Percentiles rank a stretch among this genome's conserved stretches.
Conservation (phyloP, 805 yeast species). For the Yamadazyma sp. region DNA sequence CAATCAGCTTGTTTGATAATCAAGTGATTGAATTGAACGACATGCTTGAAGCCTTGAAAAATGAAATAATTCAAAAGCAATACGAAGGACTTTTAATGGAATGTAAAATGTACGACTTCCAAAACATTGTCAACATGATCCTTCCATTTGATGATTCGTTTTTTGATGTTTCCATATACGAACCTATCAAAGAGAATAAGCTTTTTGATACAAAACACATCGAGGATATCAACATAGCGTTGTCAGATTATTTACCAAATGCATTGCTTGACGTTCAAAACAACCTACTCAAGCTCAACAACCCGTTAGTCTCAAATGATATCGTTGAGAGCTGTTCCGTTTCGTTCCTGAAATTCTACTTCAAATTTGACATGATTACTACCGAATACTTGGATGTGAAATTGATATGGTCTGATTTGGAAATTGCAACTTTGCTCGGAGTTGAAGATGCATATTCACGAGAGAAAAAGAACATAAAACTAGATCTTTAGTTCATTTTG, state of each 20-base stretch:
- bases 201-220: constrained; percentile 49
- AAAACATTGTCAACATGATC: constrained; percentile 69
- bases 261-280: constrained; percentile 62
- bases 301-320: constrained; percentile 61
- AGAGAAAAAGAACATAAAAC: constrained; percentile 1
- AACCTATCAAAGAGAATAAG: constrained; percentile 63
- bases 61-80: constrained; percentile 45
- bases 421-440: constrained; percentile 71
- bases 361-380: constrained; percentile 37
- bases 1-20: constrained; percentile 39
- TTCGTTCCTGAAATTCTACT: constrained; percentile 49
- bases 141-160: constrained; percentile 59
- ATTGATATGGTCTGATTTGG: constrained; percentile 55
- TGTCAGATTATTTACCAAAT: constrained; percentile 55
- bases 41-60: constrained; percentile 33
- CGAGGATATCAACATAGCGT: constrained; percentile 39
- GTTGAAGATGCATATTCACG: constrained; percentile 42
- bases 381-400: constrained; percentile 34
- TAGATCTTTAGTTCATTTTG: constrained; percentile 10
- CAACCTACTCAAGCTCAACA: constrained; percentile 54
- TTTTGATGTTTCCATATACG: constrained; percentile 61
- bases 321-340: constrained; percentile 51
- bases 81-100: constrained; percentile 47
- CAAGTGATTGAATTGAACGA: constrained; percentile 37
- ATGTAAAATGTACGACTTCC: constrained; percentile 57